Conservation (phyloP, 805 yeast species). For the Candida gorgasii region DNA sequence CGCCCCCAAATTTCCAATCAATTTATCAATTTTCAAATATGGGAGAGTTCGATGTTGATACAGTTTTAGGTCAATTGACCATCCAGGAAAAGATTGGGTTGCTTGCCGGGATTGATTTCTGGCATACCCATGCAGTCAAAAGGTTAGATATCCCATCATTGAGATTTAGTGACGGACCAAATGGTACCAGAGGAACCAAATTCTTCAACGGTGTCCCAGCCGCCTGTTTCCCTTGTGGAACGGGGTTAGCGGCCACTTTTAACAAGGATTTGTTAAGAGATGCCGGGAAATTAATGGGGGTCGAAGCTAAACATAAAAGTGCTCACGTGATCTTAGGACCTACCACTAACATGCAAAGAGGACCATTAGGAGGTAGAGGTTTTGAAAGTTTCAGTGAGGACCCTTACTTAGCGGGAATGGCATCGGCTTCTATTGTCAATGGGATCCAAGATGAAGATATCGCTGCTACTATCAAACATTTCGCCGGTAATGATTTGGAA, state of each 20-base stretch:
- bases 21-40: conserved; percentile 1
- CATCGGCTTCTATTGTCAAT: conserved; percentile 47
- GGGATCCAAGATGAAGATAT: conserved; percentile 57
- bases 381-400: conserved; percentile 66
- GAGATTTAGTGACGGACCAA: conserved; percentile 59
- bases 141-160: conserved; percentile 48
- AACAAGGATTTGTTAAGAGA: conserved; percentile 47
- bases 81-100: conserved; percentile 34
- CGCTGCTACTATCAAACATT: conserved; percentile 63
- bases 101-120: conserved; percentile 44
- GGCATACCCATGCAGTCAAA: conserved; percentile 49
- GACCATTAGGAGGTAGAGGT: conserved; percentile 65
- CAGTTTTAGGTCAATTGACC: conserved; percentile 24
- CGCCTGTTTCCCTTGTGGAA: conserved; percentile 63
- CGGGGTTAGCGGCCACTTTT: conserved; percentile 59
- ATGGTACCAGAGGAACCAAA: conserved; percentile 62
- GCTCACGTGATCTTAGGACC: conserved; percentile 44
- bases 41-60: conserved; percentile 27
- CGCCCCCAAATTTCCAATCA: background rate
- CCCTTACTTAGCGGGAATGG: conserved; percentile 49
- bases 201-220: conserved; percentile 54
- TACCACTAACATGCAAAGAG: conserved; percentile 53
- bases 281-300: conserved; percentile 55
- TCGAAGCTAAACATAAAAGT: conserved; percentile 55
- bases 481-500: conserved; percentile 62